phyloP scores from a whole-genome alignment of 352 stramenopile species.

The Phytophthora macrochlamydospora region DNA sequence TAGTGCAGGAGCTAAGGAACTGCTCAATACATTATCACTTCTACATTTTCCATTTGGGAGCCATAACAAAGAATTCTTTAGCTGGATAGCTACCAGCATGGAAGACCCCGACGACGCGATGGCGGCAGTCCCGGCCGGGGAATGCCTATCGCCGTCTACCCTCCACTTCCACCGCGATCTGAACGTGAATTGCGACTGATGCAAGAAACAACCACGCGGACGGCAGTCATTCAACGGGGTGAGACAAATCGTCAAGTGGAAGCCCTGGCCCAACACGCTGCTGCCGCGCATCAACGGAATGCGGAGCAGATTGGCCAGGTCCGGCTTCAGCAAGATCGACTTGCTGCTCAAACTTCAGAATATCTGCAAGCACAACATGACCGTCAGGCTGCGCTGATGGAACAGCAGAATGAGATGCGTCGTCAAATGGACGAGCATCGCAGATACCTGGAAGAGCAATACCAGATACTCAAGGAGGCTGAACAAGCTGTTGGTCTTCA shows the following conservation, averaged over 20 bases:
- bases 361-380: background rate
- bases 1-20: too few relatives aligned
- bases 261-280: background rate
- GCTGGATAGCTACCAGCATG: background rate
- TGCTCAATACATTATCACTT: background rate
- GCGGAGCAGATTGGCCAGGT: background rate
- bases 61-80: background rate
- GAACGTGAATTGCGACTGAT: background rate
- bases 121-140: background rate
- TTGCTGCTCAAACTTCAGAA: background rate
- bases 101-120: background rate
- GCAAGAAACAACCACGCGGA: background rate
- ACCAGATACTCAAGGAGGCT: constrained; percentile 22
- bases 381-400: background rate
- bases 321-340: background rate
- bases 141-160: background rate
- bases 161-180: background rate
- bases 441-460: constrained; percentile 3
- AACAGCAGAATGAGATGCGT: background rate
- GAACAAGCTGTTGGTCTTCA: background rate
- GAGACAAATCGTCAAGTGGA: background rate
- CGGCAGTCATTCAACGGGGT: background rate
- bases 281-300: background rate
- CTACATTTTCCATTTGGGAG: background rate
- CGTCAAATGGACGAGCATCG: constrained; percentile 1